These are phyloP conservation scores for Linaria vulgaris DNA, from an alignment of 257 asterid genomes.

Conservation along the genomic window DNA sequence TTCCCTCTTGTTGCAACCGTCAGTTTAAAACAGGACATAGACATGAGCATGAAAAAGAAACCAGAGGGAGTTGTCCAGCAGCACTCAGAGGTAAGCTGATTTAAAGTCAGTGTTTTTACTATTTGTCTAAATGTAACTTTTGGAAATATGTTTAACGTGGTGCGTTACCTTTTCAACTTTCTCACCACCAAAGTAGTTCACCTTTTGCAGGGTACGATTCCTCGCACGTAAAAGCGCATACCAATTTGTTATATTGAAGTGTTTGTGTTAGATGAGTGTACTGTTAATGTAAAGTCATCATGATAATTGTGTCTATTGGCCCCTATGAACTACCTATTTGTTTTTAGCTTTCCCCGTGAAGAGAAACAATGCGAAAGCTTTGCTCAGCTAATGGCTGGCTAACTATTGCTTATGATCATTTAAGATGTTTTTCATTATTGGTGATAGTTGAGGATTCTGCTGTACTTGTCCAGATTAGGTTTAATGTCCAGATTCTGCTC, in stretches of 20 bases:
- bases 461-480: slow-evolving; percentile 15
- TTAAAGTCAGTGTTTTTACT: not conserved
- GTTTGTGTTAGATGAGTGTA: not conserved
- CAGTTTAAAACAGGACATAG: slow-evolving; percentile 72
- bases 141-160: not conserved
- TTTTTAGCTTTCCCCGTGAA: slow-evolving; percentile 6
- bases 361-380: not conserved
- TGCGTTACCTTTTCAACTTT: no score
- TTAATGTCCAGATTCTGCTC: slow-evolving; percentile 18
- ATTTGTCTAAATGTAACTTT: not conserved
- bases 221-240: not conserved
- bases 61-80: slow-evolving; percentile 48
- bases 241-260: slow-evolving; percentile 2
- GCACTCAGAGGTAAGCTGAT: slow-evolving; percentile 53
- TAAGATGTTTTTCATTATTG: slow-evolving; percentile 4
- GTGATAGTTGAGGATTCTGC: slow-evolving; percentile 1
- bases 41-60: slow-evolving; percentile 56
- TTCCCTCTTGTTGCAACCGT: slow-evolving; percentile 19
- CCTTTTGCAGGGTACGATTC: slow-evolving; percentile 7
- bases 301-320: slow-evolving; percentile 9
- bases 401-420: slow-evolving; percentile 16
- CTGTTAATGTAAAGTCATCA: not conserved
- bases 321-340: not conserved
- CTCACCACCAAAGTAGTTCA: slow-evolving; percentile 11
- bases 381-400: slow-evolving; percentile 1